phyloP scores from a whole-genome alignment of 1,284 basidiomycete species.

The Rhodotorula sp. region DNA sequence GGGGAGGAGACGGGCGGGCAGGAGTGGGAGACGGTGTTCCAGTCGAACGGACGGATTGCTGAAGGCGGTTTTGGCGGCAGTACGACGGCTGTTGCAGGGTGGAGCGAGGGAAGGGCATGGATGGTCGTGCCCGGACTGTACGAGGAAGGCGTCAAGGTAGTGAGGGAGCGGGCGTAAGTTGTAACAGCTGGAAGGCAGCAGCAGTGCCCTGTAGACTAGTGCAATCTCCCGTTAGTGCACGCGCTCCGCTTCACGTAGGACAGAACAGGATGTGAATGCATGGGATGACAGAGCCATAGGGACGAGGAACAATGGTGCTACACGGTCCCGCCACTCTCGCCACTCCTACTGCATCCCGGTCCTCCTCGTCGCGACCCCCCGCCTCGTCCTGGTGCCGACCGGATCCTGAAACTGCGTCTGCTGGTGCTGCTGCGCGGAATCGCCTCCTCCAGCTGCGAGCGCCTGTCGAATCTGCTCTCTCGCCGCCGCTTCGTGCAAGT shows the following conservation, averaged over 20 bases:
- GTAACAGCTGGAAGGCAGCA: no score
- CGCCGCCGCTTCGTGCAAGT: conserved; percentile 21
- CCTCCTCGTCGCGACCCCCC: not conserved
- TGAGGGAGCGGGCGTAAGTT: not conserved
- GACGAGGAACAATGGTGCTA: no score
- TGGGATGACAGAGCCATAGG: no score
- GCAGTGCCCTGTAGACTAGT: no score
- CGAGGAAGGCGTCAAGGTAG: conserved; percentile 18
- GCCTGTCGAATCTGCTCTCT: conserved; percentile 20
- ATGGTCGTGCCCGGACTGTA: conserved; percentile 25
- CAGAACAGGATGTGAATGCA: no score
- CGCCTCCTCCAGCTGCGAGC: not conserved
- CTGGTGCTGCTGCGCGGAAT: not conserved
- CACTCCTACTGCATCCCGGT: not conserved
- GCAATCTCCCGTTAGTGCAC: no score
- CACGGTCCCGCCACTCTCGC: no score
- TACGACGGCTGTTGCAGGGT: conserved; percentile 17
- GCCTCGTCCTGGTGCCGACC: not conserved
- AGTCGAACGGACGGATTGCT: not conserved
- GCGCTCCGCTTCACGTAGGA: no score
- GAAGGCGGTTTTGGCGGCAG: conserved; percentile 17
- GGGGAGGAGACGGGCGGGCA: not conserved
- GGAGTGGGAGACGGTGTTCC: conserved; percentile 16
- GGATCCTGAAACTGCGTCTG: not conserved
- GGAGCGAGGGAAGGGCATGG: conserved; percentile 5